Base-by-base conservation (phyloP, 768 basidiomycete species). In the Peribolospora baueri region DNA sequence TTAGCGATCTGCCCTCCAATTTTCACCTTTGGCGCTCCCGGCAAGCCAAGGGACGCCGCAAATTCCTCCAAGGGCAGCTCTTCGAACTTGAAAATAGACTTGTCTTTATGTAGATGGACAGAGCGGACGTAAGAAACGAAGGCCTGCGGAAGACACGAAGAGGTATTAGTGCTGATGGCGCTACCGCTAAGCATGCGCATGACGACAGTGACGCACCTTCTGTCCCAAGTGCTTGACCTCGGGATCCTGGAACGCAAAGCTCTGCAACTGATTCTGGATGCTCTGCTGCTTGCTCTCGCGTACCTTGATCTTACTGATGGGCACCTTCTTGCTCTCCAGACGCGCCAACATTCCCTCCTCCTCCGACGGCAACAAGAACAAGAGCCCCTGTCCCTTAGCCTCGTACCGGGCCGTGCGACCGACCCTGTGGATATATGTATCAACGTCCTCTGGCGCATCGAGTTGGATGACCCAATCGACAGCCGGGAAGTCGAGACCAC, bases 201-300 rank as follows among this genome's bases (percentile, higher is more conserved):
- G 7, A 46, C 10, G 40, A 45, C 14, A 25, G 25, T 25, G 43
- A 74, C 79, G 56, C 62, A 90, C 90, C 54, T 85, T 71, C 66
- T 97, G 91, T 7, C 81, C 93, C 7, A 98, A 76, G 66, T 95
- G 93, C 66, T 97, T 98, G 68, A 95, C 80, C 67, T 98, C 88
- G 0, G 88, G 84, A 56, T 90, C 87, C 69, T 87, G 79, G 70
- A 97, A 98, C 0, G 83, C 81, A 43, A 93, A 75, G 54, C 78
- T 85, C 68, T 98, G 93, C 48, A 97, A 72, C 66, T 88, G 82
- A 59, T 84, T 84, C 64, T 80, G 75, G 56, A 93, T 78, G 59
- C 74, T 78, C 62, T 62, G 60, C 48, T 82, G 82, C 70, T 90
- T 93, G 68, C 81, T 88, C 51, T 76, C 72, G 61, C 80, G 79